Percentiles rank a stretch among this genome's conserved stretches.
phyloP scores from a whole-genome alignment of 169 alveolate species.

The Cyclospora cayetanensis region DNA sequence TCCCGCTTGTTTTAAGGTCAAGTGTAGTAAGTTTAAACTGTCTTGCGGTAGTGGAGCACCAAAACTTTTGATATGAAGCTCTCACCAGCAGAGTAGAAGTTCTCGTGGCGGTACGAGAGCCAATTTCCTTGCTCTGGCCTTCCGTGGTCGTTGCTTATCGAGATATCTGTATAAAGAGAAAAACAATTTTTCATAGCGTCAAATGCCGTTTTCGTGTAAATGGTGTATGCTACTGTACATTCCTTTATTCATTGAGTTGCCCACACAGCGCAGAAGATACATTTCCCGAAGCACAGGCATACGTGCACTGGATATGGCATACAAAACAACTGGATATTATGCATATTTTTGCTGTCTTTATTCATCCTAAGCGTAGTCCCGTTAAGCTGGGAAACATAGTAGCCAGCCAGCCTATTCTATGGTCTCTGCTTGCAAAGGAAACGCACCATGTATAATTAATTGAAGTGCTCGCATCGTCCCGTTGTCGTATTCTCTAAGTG shows the following conservation, averaged over 20 bases:
- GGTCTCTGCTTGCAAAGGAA: no score
- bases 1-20: no score
- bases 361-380: not conserved
- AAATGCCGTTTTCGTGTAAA: no score
- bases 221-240: no score
- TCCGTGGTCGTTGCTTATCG: not conserved
- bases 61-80: not conserved
- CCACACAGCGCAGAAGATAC: no score
- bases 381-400: not conserved
- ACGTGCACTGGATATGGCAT: no score
- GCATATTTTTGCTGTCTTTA: not conserved
- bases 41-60: no score
- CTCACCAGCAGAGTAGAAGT: not conserved
- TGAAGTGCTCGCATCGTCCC: not conserved
- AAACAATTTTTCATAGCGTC: no score
- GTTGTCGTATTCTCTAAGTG: not conserved
- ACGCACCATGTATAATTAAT: not conserved
- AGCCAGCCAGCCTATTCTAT: not conserved
- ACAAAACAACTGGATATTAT: not conserved
- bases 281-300: no score
- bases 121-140: not conserved
- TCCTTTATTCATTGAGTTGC: no score
- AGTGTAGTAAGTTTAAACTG: no score
- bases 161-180: not conserved
- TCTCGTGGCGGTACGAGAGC: no score